Base-by-base conservation (phyloP, 495 filamentous ascomycete genomes). In the Pseudoneurospora amorphoporcata region DNA sequence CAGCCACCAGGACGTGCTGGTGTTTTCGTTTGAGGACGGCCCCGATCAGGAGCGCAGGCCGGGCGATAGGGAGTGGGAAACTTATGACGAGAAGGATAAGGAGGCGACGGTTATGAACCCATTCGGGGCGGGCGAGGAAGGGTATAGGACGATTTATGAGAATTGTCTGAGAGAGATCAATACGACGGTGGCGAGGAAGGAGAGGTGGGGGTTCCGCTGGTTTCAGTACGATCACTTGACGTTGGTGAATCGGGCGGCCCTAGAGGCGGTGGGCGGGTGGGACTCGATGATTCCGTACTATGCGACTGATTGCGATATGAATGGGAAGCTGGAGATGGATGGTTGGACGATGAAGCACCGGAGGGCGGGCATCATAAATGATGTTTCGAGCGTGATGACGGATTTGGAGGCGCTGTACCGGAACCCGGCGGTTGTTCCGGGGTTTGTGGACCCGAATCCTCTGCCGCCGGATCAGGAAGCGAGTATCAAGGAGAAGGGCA, bases 261-360 rank as follows among this genome's bases (percentile, higher is more conserved):
- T 84, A 68, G 82, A 85, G 45, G 82, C 84, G 42, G 80, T 90
- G n/a, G 87, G 87, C n/a, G 86, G 82, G 0, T 90, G 87, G 86
- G 88, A 90, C 71, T 83, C 84, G 0, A 72, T 87, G 73, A 88
- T 90, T n/a, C 88, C 88, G 1, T 90, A 87, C 74, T 90, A 90
- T 73, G 82, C 79, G 72, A 87, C 88, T 2, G 87, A 90, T 72
- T 90, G 88, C 76, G 88, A 90, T 68, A 86, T 88, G 76, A 84
- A 89, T 75, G 79, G 79, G 37, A 84, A 86, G 32, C 72, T 90
- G n/a, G 76, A 73, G 40, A 87, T 89, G 87, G 78, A 75, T 14
- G 79, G 81, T 5, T 89, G 84, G 80, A 81, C 80, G 19, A 82
- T 83, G 69, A 74, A 78, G n/a, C 77, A 84, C 58, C 79, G 78